These are phyloP conservation scores for Rutstroemia sydowiana DNA, from an alignment of 2,329 filamentous ascomycete species.

Conservation along the genomic window DNA sequence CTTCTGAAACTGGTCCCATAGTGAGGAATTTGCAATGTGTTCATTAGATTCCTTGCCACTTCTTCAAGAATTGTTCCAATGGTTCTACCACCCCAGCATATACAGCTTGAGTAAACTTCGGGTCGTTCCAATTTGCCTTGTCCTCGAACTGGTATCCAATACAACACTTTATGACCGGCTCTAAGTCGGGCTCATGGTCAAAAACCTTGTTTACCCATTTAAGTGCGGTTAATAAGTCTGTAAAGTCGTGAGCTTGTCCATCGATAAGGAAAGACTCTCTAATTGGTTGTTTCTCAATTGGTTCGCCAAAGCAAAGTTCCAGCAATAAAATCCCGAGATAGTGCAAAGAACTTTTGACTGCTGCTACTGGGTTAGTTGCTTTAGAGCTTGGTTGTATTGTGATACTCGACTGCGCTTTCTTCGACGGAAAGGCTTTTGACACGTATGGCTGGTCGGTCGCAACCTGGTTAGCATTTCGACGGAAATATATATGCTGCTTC, in stretches of 20 bases:
- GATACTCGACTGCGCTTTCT: background rate
- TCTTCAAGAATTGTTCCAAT: constrained; percentile 12
- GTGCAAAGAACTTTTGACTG: constrained; percentile 12
- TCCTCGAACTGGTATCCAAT: constrained; percentile 19
- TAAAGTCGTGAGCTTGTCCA: constrained; percentile 13
- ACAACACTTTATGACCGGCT: constrained; percentile 18
- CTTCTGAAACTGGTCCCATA: too few species aligned
- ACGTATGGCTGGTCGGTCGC: constrained; percentile 19
- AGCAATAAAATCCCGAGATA: constrained; percentile 22
- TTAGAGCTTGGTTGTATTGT: background rate
- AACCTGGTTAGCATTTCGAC: constrained; percentile 10
- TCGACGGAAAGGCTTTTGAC: constrained; percentile 10
- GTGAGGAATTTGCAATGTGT: too few species aligned
- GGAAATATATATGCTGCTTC: constrained; percentile 23
- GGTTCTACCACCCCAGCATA: constrained; percentile 20
- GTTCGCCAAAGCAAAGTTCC: constrained; percentile 23
- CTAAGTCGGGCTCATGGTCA: constrained; percentile 18
- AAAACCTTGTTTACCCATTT: constrained; percentile 19
- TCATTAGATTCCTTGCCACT: background rate
- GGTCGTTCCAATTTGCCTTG: constrained; percentile 20
- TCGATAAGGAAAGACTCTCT: constrained; percentile 14
- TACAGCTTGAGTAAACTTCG: constrained; percentile 19
- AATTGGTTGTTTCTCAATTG: constrained; percentile 18
- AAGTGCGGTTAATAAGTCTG: constrained; percentile 17
- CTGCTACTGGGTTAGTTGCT: background rate